These are phyloP conservation scores for Athelia sp. DNA, from an alignment of 1,284 basidiomycete genomes.

Conservation along the genomic window DNA sequence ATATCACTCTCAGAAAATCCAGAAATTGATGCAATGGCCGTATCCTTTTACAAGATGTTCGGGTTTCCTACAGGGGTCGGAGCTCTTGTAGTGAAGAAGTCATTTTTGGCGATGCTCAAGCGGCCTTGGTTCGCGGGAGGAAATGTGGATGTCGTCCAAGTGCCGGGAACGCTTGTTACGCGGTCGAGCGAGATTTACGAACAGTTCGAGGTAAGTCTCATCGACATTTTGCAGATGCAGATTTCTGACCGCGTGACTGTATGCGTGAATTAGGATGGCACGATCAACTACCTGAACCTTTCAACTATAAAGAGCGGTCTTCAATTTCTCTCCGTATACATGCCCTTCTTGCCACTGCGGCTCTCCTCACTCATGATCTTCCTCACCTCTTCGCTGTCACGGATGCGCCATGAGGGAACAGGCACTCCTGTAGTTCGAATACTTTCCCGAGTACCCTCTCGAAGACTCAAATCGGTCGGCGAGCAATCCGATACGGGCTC, in stretches of 20 bases:
- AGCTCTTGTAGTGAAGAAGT: slow-evolving; percentile 69
- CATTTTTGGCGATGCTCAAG: slow-evolving; percentile 52
- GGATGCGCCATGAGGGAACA: slow-evolving; percentile 53
- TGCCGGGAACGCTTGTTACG: slow-evolving; percentile 65
- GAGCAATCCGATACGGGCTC: slow-evolving; percentile 66
- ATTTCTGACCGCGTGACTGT: slow-evolving; percentile 1
- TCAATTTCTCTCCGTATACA: slow-evolving; percentile 67
- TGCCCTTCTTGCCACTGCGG: slow-evolving; percentile 71
- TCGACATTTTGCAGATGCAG: slow-evolving; percentile 1
- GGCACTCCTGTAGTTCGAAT: slow-evolving; percentile 58
- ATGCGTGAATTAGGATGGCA: slow-evolving; percentile 59
- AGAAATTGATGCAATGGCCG: slow-evolving; percentile 71
- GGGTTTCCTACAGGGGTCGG: slow-evolving; percentile 85
- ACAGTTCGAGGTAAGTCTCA: slow-evolving; percentile 60
- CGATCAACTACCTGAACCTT: slow-evolving; percentile 73
- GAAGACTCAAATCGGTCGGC: slow-evolving; percentile 50
- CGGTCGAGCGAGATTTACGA: slow-evolving; percentile 56
- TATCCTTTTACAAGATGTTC: slow-evolving; percentile 89
- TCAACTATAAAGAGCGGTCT: slow-evolving; percentile 73
- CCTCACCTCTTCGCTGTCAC: slow-evolving; percentile 48
- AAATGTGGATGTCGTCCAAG: slow-evolving; percentile 76
- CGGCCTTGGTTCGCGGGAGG: slow-evolving; percentile 85
- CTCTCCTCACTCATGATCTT: slow-evolving; percentile 59
- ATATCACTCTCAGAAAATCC: slow-evolving; percentile 61
- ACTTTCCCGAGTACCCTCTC: slow-evolving; percentile 53